Conservation (phyloP, 1,139 yeast species). For the Torulaspora globosa region DNA sequence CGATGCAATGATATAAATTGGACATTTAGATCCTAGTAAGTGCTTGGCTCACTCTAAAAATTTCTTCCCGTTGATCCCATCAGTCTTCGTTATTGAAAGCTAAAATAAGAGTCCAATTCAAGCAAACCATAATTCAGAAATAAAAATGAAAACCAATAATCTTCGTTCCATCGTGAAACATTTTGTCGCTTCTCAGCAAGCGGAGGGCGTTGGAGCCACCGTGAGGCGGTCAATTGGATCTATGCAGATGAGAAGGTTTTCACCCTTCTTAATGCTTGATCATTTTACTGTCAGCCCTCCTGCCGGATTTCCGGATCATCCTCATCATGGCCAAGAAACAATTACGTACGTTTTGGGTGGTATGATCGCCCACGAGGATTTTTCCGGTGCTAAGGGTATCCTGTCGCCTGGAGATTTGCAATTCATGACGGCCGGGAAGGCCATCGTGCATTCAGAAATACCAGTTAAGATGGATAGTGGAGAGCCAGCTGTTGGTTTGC, state of each 20-base stretch:
- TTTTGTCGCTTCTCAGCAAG: conserved; percentile 65
- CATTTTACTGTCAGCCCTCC: conserved; percentile 60
- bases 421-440: conserved; percentile 93
- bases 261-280: conserved; percentile 82
- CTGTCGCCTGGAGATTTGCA: conserved; percentile 83
- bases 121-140: neutral
- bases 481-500: conserved; percentile 63
- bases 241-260: conserved; percentile 60
- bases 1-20: conserved; percentile 6
- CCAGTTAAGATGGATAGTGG: conserved; percentile 65
- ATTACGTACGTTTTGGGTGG: conserved; percentile 73
- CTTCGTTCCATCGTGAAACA: conserved; percentile 55
- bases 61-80: neutral
- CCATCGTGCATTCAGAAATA: conserved; percentile 82
- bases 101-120: neutral
- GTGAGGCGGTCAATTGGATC: conserved; percentile 83
- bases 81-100: neutral
- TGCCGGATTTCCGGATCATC: conserved; percentile 92
- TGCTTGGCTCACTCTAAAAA: neutral
- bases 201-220: conserved; percentile 84
- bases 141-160: conserved; percentile 8
- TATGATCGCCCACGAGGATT: conserved; percentile 84
- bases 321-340: conserved; percentile 90
- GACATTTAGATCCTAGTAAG: neutral
- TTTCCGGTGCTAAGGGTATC: conserved; percentile 78